phyloP scores from a whole-genome alignment of 805 yeast genomes.

The Suhomyces sp. region DNA sequence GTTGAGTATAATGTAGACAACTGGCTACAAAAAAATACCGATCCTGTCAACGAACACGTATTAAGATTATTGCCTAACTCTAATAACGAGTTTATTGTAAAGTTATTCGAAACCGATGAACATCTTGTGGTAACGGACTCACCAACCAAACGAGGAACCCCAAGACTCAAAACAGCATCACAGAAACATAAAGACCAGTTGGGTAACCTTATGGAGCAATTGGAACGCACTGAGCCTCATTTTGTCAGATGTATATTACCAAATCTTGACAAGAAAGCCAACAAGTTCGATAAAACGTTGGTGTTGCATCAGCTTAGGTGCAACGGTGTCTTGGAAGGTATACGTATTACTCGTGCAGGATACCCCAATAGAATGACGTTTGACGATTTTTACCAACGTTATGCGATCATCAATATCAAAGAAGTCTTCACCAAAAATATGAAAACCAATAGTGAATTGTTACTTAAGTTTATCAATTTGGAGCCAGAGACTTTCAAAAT shows the following conservation, averaged over 20 bases:
- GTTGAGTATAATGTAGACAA: constrained; percentile 92
- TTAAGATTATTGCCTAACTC: constrained; percentile 60
- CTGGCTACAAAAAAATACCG: constrained; percentile 93
- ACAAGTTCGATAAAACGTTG: constrained; percentile 65
- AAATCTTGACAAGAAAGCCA: constrained; percentile 69
- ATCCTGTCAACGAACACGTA: constrained; percentile 81
- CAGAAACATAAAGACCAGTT: constrained; percentile 88
- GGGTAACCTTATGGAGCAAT: constrained; percentile 62
- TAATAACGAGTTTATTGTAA: constrained; percentile 50
- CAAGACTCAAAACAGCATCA: constrained; percentile 61
- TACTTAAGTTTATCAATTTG: constrained; percentile 60
- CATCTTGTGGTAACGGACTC: constrained; percentile 11
- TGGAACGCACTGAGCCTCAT: constrained; percentile 85
- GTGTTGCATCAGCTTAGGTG: constrained; percentile 90
- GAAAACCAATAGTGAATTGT: constrained; percentile 66
- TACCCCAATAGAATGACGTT: constrained; percentile 90
- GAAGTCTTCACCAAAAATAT: constrained; percentile 44
- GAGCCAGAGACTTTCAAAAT: constrained; percentile 59
- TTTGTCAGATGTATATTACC: constrained; percentile 96
- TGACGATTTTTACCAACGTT: constrained; percentile 72
- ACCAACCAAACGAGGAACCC: constrained; percentile 36
- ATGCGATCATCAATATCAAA: constrained; percentile 61
- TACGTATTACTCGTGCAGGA: constrained; percentile 94
- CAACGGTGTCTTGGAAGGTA: constrained; percentile 97
- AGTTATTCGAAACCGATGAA: constrained; percentile 47